These are phyloP conservation scores for Cryptococcus amylolentus DNA, from an alignment of 1,284 basidiomycete species.

Conservation along the genomic window DNA sequence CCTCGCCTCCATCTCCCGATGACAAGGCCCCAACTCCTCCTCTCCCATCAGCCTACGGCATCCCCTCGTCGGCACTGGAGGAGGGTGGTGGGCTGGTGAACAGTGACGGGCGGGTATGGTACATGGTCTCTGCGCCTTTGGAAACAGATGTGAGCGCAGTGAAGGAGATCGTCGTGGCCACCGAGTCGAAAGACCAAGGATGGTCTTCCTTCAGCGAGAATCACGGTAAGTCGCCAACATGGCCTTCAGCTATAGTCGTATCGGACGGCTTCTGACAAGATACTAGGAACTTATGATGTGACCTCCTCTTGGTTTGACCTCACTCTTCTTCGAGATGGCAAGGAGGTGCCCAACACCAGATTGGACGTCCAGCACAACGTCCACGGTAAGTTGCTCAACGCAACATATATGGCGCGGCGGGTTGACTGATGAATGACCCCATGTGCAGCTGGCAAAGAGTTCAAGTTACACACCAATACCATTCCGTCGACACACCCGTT, in stretches of 20 bases:
- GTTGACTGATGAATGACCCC: not conserved
- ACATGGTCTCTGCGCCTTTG: constrained; percentile 22
- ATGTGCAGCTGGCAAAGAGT: constrained; percentile 37
- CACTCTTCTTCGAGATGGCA: constrained; percentile 30
- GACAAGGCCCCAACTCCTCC: not conserved
- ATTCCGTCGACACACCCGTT: constrained; percentile 25
- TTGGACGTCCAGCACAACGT: constrained; percentile 37
- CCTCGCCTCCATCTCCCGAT: too few relatives aligned
- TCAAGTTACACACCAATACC: constrained; percentile 28
- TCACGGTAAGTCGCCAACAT: constrained; percentile 28
- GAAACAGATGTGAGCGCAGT: constrained; percentile 16
- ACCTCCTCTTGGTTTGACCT: constrained; percentile 44
- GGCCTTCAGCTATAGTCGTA: not conserved
- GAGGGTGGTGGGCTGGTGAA: constrained; percentile 21
- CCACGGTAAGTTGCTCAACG: constrained; percentile 25
- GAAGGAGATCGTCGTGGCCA: constrained; percentile 29
- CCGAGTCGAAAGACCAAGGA: constrained; percentile 39
- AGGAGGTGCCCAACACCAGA: constrained; percentile 31
- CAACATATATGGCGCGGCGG: not conserved
- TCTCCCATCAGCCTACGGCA: constrained; percentile 6
- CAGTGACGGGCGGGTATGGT: constrained; percentile 30
- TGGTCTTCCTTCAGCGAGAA: constrained; percentile 24
- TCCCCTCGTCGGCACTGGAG: not conserved
- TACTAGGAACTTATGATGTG: constrained; percentile 34
- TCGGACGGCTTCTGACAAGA: not conserved